Base-by-base conservation (phyloP, 345 rosid species). In the Luvunga scandens region DNA sequence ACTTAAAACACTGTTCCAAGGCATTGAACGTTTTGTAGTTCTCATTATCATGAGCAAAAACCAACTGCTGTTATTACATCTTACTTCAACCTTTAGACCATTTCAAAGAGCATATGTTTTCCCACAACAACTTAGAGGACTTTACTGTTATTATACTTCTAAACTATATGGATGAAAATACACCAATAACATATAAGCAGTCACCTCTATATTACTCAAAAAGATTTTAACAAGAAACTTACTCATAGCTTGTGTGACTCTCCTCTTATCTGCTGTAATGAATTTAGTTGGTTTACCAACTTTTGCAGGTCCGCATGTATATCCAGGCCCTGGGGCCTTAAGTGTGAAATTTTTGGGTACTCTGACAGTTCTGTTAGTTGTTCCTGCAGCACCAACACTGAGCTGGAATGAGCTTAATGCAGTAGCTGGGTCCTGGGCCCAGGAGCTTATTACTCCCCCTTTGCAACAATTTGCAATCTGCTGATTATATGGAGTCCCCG, bases 391-490 rank as follows among this genome's bases (percentile, higher is more conserved):
- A 4, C 99, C 99, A 39, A 91, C 93, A 55, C 93, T 91, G 68
- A 94, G 71, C 85, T 94, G 98, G 80, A 96, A 96, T 10, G 98
- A 83, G 81, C 95, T 90, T 36, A 83, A 87, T 1, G 99, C 97
- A 76, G 80, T 89, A 68, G 78, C 78, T 31, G 93, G 91, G 77
- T 93, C 98, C 81, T 94, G 98, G 21, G 75, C 91, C 97, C 90
- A 88, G 6, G 99, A 96, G 77, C 82, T 94, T 55, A 96, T 27
- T 4, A 94, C 92, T 21, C 99, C 99, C 0, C 97, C 99, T 83
- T 88, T 94, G 82, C 99, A 96, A 83, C 99, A 96, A 64, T 96
- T 96, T 2, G 97, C 95, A 70, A 89, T 85, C 90, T 96, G 97
- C 83, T 87, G 93, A 68, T 91, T 95, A 85, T 90, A 92, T 56